Conservation (phyloP, 2,329 filamentous ascomycete genomes). For the Verticillium nubilum region DNA sequence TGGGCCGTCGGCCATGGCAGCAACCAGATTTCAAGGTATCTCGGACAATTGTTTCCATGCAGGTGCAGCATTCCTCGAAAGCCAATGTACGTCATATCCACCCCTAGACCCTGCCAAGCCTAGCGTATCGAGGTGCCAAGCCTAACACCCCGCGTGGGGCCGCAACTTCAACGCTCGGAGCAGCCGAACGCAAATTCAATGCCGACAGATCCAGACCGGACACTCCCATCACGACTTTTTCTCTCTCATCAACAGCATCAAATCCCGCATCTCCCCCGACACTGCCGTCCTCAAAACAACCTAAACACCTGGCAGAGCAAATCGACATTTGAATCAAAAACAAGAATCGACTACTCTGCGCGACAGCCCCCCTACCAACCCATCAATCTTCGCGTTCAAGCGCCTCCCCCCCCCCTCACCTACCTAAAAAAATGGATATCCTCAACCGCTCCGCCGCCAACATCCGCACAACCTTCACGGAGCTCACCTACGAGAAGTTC, state of each 20-base stretch:
- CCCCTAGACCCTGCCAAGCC: not conserved
- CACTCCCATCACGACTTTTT: not conserved
- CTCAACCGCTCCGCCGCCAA: slow-evolving; percentile 32
- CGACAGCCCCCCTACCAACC: not conserved
- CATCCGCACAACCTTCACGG: slow-evolving; percentile 39
- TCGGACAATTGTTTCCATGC: not conserved
- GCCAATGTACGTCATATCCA: not conserved
- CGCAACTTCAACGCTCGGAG: not conserved
- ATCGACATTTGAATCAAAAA: not conserved
- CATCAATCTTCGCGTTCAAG: not conserved
- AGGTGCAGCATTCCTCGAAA: not conserved
- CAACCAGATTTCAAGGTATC: not conserved
- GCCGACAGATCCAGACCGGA: slow-evolving; percentile 3
- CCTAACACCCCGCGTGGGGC: not conserved
- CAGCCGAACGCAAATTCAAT: not conserved
- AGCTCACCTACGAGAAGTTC: slow-evolving; percentile 48
- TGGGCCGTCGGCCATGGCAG: too few species aligned
- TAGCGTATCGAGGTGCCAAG: not conserved
- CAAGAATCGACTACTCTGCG: not conserved
- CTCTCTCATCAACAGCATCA: not conserved
- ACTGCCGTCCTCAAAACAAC: not conserved
- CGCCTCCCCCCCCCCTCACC: not conserved
- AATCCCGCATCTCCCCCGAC: not conserved
- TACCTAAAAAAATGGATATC: not conserved
- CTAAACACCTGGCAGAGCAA: not conserved